These are phyloP conservation scores for Calocybe indica DNA, from an alignment of 768 basidiomycete species.

Conservation along the genomic window DNA sequence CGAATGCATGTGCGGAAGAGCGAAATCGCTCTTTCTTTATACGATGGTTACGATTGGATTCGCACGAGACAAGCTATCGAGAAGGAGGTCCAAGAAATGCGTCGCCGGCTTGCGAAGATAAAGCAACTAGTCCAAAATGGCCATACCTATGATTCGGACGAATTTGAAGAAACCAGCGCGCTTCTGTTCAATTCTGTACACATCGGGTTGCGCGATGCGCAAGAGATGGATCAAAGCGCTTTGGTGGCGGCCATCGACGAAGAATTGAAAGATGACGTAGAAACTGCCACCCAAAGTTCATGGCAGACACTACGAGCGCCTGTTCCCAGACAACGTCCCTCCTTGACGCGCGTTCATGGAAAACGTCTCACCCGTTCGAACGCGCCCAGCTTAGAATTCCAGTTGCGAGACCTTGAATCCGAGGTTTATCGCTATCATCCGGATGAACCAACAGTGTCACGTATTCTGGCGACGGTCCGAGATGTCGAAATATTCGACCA, in stretches of 20 bases:
- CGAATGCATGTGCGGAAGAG: conserved; percentile 53
- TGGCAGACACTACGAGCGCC: conserved; percentile 78
- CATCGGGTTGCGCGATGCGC: conserved; percentile 80
- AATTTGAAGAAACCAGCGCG: conserved; percentile 60
- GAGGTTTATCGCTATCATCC: conserved; percentile 64
- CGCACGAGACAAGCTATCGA: conserved; percentile 84
- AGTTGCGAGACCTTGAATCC: conserved; percentile 54
- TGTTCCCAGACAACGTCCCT: background rate
- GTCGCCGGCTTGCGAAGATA: conserved; percentile 81
- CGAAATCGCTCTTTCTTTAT: conserved; percentile 65
- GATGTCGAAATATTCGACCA: conserved; percentile 92
- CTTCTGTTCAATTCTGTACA: conserved; percentile 92
- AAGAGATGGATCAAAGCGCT: conserved; percentile 67
- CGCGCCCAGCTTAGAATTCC: conserved; percentile 79
- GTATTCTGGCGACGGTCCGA: conserved; percentile 59
- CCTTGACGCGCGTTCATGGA: conserved; percentile 35
- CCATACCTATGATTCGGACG: conserved; percentile 73
- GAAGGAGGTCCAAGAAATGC: conserved; percentile 83
- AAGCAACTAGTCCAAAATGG: conserved; percentile 88
- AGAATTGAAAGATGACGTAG: conserved; percentile 72
- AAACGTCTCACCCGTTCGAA: conserved; percentile 69
- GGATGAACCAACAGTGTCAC: conserved; percentile 51
- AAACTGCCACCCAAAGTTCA: conserved; percentile 75
- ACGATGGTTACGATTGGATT: conserved; percentile 94
- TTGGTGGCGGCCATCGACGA: conserved; percentile 91